Percentiles rank a stretch among this genome's conserved stretches.
phyloP scores from a whole-genome alignment of 2,329 filamentous ascomycete genomes.

The Monosporascus sp. region DNA sequence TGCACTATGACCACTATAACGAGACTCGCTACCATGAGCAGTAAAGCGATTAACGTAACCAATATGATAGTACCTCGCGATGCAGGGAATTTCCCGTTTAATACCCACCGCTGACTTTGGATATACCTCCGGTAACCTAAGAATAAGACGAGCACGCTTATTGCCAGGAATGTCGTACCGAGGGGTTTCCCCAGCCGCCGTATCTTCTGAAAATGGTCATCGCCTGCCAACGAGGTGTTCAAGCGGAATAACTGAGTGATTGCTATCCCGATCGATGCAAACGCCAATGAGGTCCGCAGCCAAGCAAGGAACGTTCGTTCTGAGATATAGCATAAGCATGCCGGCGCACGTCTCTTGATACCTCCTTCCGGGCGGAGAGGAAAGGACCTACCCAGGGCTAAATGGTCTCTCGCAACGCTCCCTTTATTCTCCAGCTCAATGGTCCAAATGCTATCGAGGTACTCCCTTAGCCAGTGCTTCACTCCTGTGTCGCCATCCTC shows the following conservation, averaged over 20 bases:
- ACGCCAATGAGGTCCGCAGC: constrained; percentile 76
- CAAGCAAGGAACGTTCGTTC: constrained; percentile 83
- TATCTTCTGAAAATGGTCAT: constrained; percentile 39
- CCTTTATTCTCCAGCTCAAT: constrained; percentile 84
- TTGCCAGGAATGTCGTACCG: constrained; percentile 70
- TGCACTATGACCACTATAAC: constrained; percentile 56
- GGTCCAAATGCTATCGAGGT: constrained; percentile 47
- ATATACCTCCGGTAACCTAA: constrained; percentile 77
- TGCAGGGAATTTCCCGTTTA: constrained; percentile 74
- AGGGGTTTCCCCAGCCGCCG: constrained; percentile 67
- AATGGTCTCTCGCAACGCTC: constrained; percentile 75
- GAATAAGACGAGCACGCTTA: constrained; percentile 69
- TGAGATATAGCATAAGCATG: constrained; percentile 27
- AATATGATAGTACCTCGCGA: constrained; percentile 70
- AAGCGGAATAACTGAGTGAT: constrained; percentile 82
- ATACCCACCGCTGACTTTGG: constrained; percentile 73
- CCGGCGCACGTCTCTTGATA: too few relatives aligned
- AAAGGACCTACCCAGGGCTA: constrained; percentile 61
- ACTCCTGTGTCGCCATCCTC: constrained; percentile 15
- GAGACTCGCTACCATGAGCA: constrained; percentile 56
- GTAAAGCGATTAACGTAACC: constrained; percentile 60
- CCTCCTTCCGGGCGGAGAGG: neutral
- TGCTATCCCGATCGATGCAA: constrained; percentile 77
- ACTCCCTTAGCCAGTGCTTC: constrained; percentile 48
- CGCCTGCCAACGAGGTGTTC: constrained; percentile 56